Evolutionary conservation across 768 basidiomycete species (phyloP), one percentile per base, ranked within the genome.

Genomic region (Podaxis sp.): DNA sequence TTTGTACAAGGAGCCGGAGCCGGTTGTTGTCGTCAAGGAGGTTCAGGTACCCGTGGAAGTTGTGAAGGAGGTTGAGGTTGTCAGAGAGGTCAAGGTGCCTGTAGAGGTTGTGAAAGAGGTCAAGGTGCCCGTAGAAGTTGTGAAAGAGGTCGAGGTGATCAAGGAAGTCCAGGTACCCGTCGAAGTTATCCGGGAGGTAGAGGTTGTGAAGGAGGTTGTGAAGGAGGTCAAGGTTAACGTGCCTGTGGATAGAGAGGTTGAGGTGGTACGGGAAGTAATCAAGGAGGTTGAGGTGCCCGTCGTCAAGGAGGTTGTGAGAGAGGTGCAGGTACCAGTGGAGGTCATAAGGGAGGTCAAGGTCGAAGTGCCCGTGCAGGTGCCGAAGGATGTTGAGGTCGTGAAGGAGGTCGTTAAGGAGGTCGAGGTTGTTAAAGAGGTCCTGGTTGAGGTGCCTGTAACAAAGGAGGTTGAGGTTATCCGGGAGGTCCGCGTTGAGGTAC

Each of bases 1-100:
- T 67, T 71, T 78, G 64, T 74, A 72, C 55, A 70, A 71, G 33
- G 74, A 75, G 22, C 78, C 78, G 2, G 74, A 75, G 38, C 78
- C 76, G 26, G 68, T 79, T 28, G 63, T 77, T 24, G 64, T 64
- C 33, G 40, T 61, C 2, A 55, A 48, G 12, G 44, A 46, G 28
- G 65, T 66, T 3, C 53, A 67, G 52, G 66, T 66, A 24, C 64
- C 64, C 3, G 64, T 65, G 36, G 64, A 65, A 38, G 61, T 61
- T 5, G 26, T 36, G 5, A 49, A 33, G 17, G 64, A 64, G 42
- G 64, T 65, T 19, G 55, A 65, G 42, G 55, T 40, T 15, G 52
- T 57, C 8, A 57, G 52, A 8, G 64, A 65, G 57, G 57, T 63
- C 9, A 33, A 33, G 2, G 74, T 75, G 40, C 78, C 76, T 24